Conservation (phyloP, 306 rosid genomes). For the Prosopis cineraria region DNA sequence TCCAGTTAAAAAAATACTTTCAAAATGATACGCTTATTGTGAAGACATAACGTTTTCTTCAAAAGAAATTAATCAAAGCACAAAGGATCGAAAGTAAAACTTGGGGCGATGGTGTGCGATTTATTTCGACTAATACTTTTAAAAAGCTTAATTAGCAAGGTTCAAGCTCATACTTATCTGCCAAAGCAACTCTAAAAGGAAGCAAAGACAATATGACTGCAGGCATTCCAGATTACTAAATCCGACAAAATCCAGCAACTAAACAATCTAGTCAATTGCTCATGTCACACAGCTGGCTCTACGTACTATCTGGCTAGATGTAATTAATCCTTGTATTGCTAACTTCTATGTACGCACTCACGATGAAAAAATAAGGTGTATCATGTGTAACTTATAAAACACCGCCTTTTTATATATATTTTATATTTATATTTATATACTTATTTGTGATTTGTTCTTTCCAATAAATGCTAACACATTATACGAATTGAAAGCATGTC, state of each 20-base stretch:
- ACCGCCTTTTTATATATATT: no score
- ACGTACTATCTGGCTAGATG: no score
- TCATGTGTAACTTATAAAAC: no score
- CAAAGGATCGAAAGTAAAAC: background rate
- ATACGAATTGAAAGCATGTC: background rate
- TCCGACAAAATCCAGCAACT: background rate
- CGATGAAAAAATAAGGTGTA: no score
- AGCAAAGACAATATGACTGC: background rate
- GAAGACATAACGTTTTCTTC: background rate
- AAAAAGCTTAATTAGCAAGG: background rate
- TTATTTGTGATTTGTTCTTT: background rate
- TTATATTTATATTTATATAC: background rate
- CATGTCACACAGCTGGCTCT: no score
- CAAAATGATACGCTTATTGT: background rate
- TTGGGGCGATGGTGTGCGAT: background rate
- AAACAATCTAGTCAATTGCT: background rate
- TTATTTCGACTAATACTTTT: background rate
- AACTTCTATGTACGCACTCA: background rate
- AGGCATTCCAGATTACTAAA: background rate
- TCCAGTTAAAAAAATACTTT: background rate
- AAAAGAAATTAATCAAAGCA: background rate
- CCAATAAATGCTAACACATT: background rate
- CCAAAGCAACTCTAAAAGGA: background rate
- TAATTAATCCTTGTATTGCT: background rate
- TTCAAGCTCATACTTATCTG: slow-evolving; percentile 26